Evolutionary conservation across 1,284 basidiomycete species (phyloP), one percentile per base, ranked within the genome.

Genomic region (Moesziomyces parantarcticus): DNA sequence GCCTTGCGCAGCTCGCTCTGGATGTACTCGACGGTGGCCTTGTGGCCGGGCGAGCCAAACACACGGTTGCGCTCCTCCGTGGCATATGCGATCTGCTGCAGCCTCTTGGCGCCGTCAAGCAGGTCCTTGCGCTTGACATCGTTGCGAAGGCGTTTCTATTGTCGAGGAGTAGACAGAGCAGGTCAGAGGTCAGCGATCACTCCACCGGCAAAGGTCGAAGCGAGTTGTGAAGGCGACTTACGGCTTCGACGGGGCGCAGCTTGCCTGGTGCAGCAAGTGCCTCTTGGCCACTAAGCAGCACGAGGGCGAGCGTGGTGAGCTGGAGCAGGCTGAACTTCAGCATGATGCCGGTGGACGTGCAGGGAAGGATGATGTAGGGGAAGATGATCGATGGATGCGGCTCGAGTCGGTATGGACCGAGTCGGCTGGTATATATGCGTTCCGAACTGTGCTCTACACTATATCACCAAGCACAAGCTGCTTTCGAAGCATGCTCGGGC

Each of bases 31-130:
- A 70, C 49, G 25, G 67, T 64, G 18, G 57, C 61, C 21, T 60
- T 64, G 67, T 70, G 67, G 2, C 67, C 67, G 10, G 57, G 57
- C 8, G 59, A 60, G 45, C 59, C 67, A 51, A 70, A 70, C 39
- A 60, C 67, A 18, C 67, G 60, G 50, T 70, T 64, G 50, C 67
- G 59, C 32, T 59, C 53, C 34, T 16, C 6, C 25, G 56, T 57
- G 32, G 60, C 52, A 20, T 63, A 70, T 20, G 60, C 60, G 39
- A 68, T 42, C 13, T 46, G 23, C 25, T 70, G 61, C 11, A 70
- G 58, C 41, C 51, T 47, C 13, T 48, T 42, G 13, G 67, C 45
- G 13, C 58, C 57, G 8, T 14, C 18, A 20, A 56, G 53, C 3
- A 70, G 61, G 46, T 59, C 60, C 32, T 59, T 54, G 36, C 52